phyloP scores from a whole-genome alignment of 495 filamentous ascomycete genomes.

The Penicillium odoratum region DNA sequence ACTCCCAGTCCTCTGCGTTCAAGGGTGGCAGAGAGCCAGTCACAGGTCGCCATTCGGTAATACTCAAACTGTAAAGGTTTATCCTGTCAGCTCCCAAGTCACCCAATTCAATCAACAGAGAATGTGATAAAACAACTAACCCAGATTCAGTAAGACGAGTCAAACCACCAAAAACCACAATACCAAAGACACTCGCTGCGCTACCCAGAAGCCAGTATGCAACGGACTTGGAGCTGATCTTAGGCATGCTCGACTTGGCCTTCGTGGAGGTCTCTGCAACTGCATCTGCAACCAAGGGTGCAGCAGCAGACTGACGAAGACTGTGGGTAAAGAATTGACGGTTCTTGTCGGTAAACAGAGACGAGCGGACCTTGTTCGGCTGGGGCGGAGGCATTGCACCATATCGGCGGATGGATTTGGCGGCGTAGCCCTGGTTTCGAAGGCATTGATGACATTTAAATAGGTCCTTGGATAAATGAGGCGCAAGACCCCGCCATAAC shows the following conservation, averaged over 20 bases:
- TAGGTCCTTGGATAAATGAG: conserved; percentile 54
- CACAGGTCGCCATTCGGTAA: conserved; percentile 98
- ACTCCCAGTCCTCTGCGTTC: conserved; percentile 74
- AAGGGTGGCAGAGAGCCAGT: conserved; percentile 90
- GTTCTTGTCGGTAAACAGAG: conserved; percentile 27
- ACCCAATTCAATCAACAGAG: neutral
- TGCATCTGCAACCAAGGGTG: conserved; percentile 20
- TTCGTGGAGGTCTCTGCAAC: conserved; percentile 28
- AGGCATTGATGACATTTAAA: conserved; percentile 68
- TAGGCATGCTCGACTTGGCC: conserved; percentile 60
- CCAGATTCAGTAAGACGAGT: conserved; percentile 95
- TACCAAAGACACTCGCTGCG: conserved; percentile 89
- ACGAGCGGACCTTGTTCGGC: conserved; percentile 29
- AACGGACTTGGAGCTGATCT: conserved; percentile 68
- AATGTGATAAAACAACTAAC: conserved; percentile 48
- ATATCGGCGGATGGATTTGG: conserved; percentile 39
- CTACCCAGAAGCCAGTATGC: conserved; percentile 93
- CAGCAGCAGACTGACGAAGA: conserved; percentile 27
- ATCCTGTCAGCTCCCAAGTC: conserved; percentile 19
- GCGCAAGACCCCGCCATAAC: conserved; percentile 39
- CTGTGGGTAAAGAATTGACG: conserved; percentile 35
- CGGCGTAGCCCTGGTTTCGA: conserved; percentile 32
- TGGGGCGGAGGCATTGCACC: conserved; percentile 28
- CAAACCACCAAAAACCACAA: conserved; percentile 92
- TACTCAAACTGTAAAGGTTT: conserved; percentile 68